These are phyloP conservation scores for Lecanosticta acicola DNA, from an alignment of 2,329 filamentous ascomycete species.

Conservation along the genomic window DNA sequence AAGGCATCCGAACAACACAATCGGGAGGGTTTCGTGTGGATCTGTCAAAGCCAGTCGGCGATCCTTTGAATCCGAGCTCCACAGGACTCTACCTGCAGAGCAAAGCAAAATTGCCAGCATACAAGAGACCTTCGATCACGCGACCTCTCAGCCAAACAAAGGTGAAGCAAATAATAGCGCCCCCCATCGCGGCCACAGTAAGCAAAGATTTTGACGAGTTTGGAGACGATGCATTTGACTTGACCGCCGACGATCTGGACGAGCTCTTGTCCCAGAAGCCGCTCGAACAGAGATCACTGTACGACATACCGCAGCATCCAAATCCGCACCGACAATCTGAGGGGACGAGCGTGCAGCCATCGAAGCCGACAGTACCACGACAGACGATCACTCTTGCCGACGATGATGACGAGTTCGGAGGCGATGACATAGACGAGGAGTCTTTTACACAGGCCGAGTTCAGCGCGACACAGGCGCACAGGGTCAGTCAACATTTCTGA, in stretches of 20 bases:
- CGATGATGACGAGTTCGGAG: constrained; percentile 70
- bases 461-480: constrained; percentile 63
- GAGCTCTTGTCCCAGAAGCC: constrained; percentile 46
- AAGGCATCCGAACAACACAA: constrained; percentile 12
- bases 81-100: constrained; percentile 28
- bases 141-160: constrained; percentile 18
- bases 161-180: constrained; percentile 9
- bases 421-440: constrained; percentile 66
- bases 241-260: constrained; percentile 54
- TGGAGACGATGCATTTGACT: constrained; percentile 40
- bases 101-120: constrained; percentile 31
- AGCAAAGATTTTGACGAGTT: constrained; percentile 39
- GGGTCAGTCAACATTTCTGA: constrained; percentile 32
- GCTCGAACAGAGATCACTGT: constrained; percentile 34
- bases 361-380: constrained; percentile 3
- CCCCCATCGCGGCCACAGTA: constrained; percentile 9
- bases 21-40: constrained; percentile 17
- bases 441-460: constrained; percentile 60
- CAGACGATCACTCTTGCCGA: constrained; percentile 22
- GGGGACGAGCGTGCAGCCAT: constrained; percentile 1
- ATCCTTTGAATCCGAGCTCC: constrained; percentile 18
- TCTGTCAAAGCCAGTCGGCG: constrained; percentile 10
- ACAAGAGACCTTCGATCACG: constrained; percentile 29
- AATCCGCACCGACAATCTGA: constrained; percentile 13
- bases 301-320: constrained; percentile 41